These are phyloP conservation scores for Diaporthe caulivora DNA, from an alignment of 2,329 filamentous ascomycete species.

Conservation along the genomic window DNA sequence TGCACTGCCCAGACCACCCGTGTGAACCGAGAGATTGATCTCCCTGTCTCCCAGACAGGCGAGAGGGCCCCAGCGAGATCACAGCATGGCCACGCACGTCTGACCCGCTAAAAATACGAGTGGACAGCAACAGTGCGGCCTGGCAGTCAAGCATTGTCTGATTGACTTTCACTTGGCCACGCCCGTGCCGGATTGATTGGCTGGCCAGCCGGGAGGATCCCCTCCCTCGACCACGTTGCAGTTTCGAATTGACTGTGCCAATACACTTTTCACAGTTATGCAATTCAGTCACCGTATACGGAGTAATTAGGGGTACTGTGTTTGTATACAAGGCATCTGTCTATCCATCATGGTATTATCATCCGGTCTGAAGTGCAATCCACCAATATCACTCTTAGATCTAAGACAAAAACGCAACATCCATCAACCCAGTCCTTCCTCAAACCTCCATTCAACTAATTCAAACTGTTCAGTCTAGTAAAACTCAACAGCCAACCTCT, in stretches of 20 bases:
- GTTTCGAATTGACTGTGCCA: conserved; percentile 20
- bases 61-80: not conserved
- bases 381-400: not conserved
- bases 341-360: not conserved
- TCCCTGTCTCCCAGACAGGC: too few species aligned
- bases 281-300: not conserved
- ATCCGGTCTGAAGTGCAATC: not conserved
- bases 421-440: not conserved
- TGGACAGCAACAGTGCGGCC: conserved; percentile 1
- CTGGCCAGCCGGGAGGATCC: not conserved
- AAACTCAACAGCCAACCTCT: conserved; percentile 31
- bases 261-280: not conserved
- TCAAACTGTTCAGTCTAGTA: not conserved
- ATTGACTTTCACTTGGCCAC: conserved; percentile 11
- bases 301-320: too few species aligned
- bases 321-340: not conserved
- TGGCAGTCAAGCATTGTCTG: conserved; percentile 4
- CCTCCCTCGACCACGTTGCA: not conserved
- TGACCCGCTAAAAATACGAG: conserved; percentile 14
- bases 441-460: not conserved
- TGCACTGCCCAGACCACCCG: not conserved
- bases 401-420: not conserved
- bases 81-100: not conserved
- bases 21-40: not conserved
- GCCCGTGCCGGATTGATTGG: conserved; percentile 18